Evolutionary conservation across 441 rosid genomes (phyloP), one percentile per base, ranked within the genome.

Genomic region (Codiaeum variegatum): DNA sequence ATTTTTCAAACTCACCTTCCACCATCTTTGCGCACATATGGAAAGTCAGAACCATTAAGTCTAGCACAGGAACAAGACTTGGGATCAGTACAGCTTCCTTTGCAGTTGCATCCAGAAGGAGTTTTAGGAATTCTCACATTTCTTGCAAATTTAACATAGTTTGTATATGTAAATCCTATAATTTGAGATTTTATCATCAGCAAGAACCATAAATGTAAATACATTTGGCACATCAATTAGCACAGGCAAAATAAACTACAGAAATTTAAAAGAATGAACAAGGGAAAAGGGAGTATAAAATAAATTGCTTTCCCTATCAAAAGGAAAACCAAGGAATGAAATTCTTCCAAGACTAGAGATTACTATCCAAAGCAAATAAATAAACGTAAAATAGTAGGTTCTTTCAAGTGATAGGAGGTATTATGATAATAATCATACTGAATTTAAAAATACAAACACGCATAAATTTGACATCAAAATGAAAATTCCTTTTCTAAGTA

Each of bases 31-130:
- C 51, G 65, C 76, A 86, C 86, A 58, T 88, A 88, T 29, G 91
- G 91, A 62, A 84, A 85, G 66, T 83, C 81, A 46, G 70, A 78
- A 54, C 91, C 89, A 80, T 88, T 88, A 31, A 84, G 82, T 78
- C 63, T 65, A 74, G 88, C 89, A 77, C 89, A 87, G n/a, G 78
- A 73, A 80, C 91, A 87, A 63, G 80, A 69, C 65, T 63, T 82
- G 42, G 79, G 65, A 77, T 85, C 79, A 10, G 72, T 84, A 69
- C 87, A 84, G 23, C 56, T 73, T 74, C 88, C 87, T 76, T 71
- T 85, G 78, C 89, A 88, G 38, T 72, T 77, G 78, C 87, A 85
- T 67, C 89, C 84, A 47, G 78, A 67, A 42, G 80, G 75, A 72
- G 72, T 71, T 16, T 76, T 75, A 4, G 89, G 87, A 62, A 80